Evolutionary conservation across 2,329 filamentous ascomycete species (phyloP), one percentile per base, ranked within the genome.

Genomic region (Pseudogymnoascus sp.): DNA sequence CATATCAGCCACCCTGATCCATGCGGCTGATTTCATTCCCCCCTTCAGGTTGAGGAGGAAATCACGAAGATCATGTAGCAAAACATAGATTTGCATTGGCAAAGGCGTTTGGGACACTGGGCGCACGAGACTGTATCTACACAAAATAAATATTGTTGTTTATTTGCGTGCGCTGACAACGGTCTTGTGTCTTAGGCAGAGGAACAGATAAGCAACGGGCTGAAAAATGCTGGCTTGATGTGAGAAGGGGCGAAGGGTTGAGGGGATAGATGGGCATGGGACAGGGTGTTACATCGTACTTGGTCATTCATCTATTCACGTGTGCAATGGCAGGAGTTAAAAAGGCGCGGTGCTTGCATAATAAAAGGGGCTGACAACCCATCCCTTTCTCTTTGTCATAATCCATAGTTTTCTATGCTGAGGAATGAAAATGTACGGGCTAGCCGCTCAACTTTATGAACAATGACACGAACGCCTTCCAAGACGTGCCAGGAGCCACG

Each of bases 1-100:
- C 80, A 86, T 72, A 80, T 78, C 74, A 77, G 76, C 76, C 78
- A 75, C 65, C 74, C 76, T 53, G 78, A 80, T 33, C 50, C 50
- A 21, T 33, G 24, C 38, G 19, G 59, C 59, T 38, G 59, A 70
- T 61, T 61, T 14, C 59, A 38, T 61, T 6, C 33, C 59, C 21
- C 21, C 7, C 19, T 59, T 31, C 69, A 74, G 73, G 73, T 74
- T 66, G 72, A 73, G 64, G 72, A 74, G 67, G 72, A 74, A 64
- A 68, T 74, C 63, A 74, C 73, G 64, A 74, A 72, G 62, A 72
- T 74, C 53, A 74, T 74, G 72, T 74, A 61, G 33, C 38, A 56
- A 56, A 33, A 29, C 29, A 56, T 56, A 56, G 26, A 56, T 56
- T 33, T 56, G 50, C 50, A 56, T 56, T 56, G 50, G 50, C 26